Base-by-base conservation (phyloP, 805 yeast species). In the Hyphopichia homilentoma region DNA sequence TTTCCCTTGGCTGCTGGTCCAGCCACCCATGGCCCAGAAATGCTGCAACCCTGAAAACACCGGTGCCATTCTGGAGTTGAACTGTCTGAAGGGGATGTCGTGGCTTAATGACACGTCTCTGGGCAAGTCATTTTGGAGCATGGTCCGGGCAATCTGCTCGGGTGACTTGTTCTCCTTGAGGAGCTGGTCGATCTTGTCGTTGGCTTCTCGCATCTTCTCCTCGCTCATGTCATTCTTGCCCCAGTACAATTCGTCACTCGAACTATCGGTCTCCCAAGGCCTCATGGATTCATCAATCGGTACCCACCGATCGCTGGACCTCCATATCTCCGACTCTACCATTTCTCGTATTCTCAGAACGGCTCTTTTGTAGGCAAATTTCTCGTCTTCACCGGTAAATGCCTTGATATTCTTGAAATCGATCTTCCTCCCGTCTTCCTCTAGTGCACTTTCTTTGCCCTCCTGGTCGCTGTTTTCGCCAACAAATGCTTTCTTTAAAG, bases 331-430 rank as follows among this genome's bases (percentile, higher is more conserved):
- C 0, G 78, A 70, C 1, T 70, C 65, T 3, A 75, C 69, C 81
- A 77, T 77, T 42, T 77, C 82, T 32, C 66, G 65, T 22, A 82
- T 66, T 41, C 89, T 59, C 45, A 81, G 76, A 1, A 81, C 79
- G 0, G 89, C 88, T 42, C 89, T 58, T 40, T 75, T 77, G 46
- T 72, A 81, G 3, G 89, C 87, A 56, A 81, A 81, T 57, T 70
- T 70, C 48, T 82, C 89, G 54, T 81, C 89, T 45, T 82, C 86
- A 16, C 89, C 89, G 0, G 87, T 81, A 45, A 81, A 82, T 7
- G 78, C 76, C 7, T 64, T 60, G 13, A 69, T 50, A 32, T 77
- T 66, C 9, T 70, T 62, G 43, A 66, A 77, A 44, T 76, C 39
- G 12, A 7, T 34, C 16, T 24, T 27, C 19, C 7, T 17, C 15